These are phyloP conservation scores for Pleomassaria siparia DNA, from an alignment of 2,329 filamentous ascomycete genomes.

Conservation along the genomic window DNA sequence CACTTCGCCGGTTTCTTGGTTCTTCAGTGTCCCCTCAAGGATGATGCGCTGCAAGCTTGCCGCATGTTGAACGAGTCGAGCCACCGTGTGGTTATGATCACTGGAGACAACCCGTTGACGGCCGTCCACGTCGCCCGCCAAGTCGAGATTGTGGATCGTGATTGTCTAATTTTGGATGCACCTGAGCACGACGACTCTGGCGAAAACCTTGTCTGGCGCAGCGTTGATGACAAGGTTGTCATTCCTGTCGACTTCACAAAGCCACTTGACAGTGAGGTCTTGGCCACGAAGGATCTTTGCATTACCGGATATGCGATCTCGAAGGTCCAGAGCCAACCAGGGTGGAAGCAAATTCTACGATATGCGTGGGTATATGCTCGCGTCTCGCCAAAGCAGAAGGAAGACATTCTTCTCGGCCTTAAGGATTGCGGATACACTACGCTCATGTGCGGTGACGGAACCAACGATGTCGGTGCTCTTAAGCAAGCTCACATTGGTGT, in stretches of 20 bases:
- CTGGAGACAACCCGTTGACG: conserved; percentile 94
- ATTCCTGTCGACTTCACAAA: conserved; percentile 83
- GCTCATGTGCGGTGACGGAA: conserved; percentile 97
- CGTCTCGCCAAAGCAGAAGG: conserved; percentile 98
- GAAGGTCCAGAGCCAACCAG: conserved; percentile 81
- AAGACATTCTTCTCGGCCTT: conserved; percentile 93
- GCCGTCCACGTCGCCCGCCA: conserved; percentile 93
- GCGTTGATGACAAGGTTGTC: conserved; percentile 84
- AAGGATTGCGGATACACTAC: conserved; percentile 98
- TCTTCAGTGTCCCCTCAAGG: conserved; percentile 92
- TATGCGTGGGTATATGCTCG: conserved; percentile 97
- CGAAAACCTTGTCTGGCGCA: conserved; percentile 87
- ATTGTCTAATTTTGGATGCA: conserved; percentile 91
- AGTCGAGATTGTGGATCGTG: conserved; percentile 96
- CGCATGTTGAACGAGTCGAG: conserved; percentile 99
- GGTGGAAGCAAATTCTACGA: conserved; percentile 75
- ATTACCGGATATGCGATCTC: conserved; percentile 91
- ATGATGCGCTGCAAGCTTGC: conserved; percentile 90
- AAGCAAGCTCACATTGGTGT: conserved; percentile 99
- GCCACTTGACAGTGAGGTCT: conserved; percentile 76
- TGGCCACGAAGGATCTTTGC: conserved; percentile 87
- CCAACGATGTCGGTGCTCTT: conserved; percentile 94
- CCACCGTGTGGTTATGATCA: conserved; percentile 98
- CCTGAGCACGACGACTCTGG: conserved; percentile 85
- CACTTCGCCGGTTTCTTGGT: conserved; percentile 95